phyloP scores from a whole-genome alignment of 2,329 filamentous ascomycete genomes.

The Thielaviopsis populi region DNA sequence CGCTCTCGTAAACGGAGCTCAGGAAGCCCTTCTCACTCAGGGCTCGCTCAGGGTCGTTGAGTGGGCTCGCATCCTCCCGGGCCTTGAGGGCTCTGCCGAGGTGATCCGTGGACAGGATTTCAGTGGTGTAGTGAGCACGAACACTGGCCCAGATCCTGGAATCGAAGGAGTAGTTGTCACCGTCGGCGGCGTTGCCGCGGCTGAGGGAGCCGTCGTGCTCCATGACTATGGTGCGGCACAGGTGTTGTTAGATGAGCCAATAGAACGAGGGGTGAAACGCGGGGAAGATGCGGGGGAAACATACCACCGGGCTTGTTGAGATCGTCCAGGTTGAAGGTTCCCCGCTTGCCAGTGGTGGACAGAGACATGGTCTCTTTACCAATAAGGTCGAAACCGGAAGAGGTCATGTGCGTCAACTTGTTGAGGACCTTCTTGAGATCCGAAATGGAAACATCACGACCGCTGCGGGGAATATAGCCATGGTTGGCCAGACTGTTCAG shows the following conservation, averaged over 20 bases:
- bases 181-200: constrained; percentile 22
- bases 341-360: constrained; percentile 22
- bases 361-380: constrained; percentile 17
- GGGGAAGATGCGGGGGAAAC: neutral
- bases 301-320: constrained; percentile 20
- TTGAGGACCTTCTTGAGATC: neutral
- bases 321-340: constrained; percentile 23
- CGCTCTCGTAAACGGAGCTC: constrained; percentile 20
- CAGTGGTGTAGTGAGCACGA: constrained; percentile 18
- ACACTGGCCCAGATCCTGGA: constrained; percentile 21
- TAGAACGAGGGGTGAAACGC: neutral
- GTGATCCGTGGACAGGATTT: constrained; percentile 21
- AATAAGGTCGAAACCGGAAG: constrained; percentile 18
- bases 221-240: constrained; percentile 20
- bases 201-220: constrained; percentile 25
- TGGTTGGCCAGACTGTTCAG: constrained; percentile 21
- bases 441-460: constrained; percentile 17
- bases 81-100: constrained; percentile 22
- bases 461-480: constrained; percentile 19
- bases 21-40: constrained; percentile 2
- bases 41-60: constrained; percentile 21
- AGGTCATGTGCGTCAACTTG: constrained; percentile 17
- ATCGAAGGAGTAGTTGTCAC: constrained; percentile 24
- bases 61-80: constrained; percentile 20
- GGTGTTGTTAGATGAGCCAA: neutral